These are phyloP conservation scores for Chlorella sp. DNA, from an alignment of 139 green algal genomes.

Conservation along the genomic window DNA sequence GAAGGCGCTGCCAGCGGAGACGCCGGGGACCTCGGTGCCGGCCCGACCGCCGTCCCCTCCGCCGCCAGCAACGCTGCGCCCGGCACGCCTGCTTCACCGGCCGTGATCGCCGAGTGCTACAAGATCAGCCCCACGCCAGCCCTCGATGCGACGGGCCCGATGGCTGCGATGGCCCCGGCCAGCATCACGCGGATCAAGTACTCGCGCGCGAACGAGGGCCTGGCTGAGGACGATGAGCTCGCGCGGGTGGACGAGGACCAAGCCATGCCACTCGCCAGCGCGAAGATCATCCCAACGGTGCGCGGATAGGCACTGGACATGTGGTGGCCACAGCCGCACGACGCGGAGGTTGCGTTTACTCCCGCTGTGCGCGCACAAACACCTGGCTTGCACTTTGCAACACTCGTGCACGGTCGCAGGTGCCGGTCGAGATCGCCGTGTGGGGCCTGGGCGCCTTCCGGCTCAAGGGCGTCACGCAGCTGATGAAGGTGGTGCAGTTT, in stretches of 20 bases:
- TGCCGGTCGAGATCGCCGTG: slow-evolving; percentile 26
- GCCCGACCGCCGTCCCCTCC: too few relatives aligned
- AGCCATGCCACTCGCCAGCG: slow-evolving; percentile 13
- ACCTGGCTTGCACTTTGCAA: too few relatives aligned
- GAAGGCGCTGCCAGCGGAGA: too few relatives aligned
- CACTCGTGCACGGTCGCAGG: too few relatives aligned
- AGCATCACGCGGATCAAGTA: slow-evolving; percentile 41
- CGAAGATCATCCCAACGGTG: slow-evolving; percentile 20
- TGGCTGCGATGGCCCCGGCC: not conserved
- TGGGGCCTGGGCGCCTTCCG: slow-evolving; percentile 32
- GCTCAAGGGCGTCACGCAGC: slow-evolving; percentile 35
- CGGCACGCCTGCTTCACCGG: too few relatives aligned
- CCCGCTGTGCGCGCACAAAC: too few relatives aligned
- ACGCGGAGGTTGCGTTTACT: too few relatives aligned
- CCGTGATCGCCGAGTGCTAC: slow-evolving; percentile 30
- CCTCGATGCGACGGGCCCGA: not conserved
- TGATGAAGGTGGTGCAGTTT: slow-evolving; percentile 30
- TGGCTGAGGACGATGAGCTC: slow-evolving; percentile 10
- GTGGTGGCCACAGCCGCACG: too few relatives aligned
- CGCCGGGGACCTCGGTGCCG: too few relatives aligned
- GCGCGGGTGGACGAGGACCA: slow-evolving; percentile 9
- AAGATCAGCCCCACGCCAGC: slow-evolving; percentile 22
- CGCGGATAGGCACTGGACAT: too few relatives aligned
- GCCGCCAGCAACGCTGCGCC: too few relatives aligned
- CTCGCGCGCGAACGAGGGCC: not conserved